These are phyloP conservation scores for Trichophyton verrucosum DNA, from an alignment of 2,329 filamentous ascomycete species.

Conservation along the genomic window DNA sequence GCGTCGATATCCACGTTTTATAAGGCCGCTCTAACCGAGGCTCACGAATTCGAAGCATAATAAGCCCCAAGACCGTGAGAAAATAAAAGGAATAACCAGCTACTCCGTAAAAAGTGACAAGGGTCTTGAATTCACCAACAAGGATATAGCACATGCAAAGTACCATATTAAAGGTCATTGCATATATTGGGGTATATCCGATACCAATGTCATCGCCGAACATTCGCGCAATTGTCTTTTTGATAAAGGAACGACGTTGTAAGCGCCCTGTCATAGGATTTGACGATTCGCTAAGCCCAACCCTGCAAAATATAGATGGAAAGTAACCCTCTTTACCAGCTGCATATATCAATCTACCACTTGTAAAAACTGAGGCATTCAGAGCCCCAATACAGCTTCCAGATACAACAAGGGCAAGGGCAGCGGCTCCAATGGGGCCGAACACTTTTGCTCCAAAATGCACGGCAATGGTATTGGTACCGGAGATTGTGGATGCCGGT, in stretches of 20 bases:
- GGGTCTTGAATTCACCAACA: slow-evolving; percentile 79
- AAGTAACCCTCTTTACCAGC: slow-evolving; percentile 94
- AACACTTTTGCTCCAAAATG: slow-evolving; percentile 86
- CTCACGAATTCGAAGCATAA: slow-evolving; percentile 76
- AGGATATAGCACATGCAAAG: slow-evolving; percentile 67
- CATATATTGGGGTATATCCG: slow-evolving; percentile 89
- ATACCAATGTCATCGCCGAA: slow-evolving; percentile 67
- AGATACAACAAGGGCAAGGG: slow-evolving; percentile 79
- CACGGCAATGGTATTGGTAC: slow-evolving; percentile 88
- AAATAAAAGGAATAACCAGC: slow-evolving; percentile 98
- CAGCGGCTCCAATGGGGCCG: slow-evolving; percentile 64
- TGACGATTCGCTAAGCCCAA: slow-evolving; percentile 50
- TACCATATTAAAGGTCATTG: slow-evolving; percentile 65
- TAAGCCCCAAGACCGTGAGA: slow-evolving; percentile 81
- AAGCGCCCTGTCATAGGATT: slow-evolving; percentile 24
- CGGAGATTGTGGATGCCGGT: slow-evolving; percentile 65
- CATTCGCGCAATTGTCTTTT: slow-evolving; percentile 46
- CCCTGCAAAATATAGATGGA: slow-evolving; percentile 66
- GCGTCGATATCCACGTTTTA: slow-evolving; percentile 90
- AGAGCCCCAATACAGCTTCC: slow-evolving; percentile 89
- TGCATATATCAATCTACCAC: slow-evolving; percentile 79
- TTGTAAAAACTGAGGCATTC: slow-evolving; percentile 90
- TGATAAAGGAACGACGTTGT: slow-evolving; percentile 42
- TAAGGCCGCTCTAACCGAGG: slow-evolving; percentile 83
- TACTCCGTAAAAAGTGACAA: slow-evolving; percentile 94